Base-by-base conservation (phyloP, 225 moss, liverwort and hornwort genomes). In the Pseudoscleropodium purum region DNA sequence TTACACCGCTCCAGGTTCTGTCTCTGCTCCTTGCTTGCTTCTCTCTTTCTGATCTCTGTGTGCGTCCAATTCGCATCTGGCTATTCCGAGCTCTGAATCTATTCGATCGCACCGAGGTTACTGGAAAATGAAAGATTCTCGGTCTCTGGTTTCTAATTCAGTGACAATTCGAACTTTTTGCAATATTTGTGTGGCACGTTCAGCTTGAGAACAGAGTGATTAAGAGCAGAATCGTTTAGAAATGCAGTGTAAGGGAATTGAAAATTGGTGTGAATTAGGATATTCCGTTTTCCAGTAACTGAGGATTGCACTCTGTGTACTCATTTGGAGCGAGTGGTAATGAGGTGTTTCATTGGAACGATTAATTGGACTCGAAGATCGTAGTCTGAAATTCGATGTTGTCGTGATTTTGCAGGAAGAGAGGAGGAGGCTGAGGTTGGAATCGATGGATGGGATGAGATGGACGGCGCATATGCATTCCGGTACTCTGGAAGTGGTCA, bases 371-470 rank as follows among this genome's bases (percentile, higher is more conserved):
- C 31, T 54, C 61, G n/a, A 56, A 37, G 63, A 25, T 68, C 10
- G 67, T 34, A 63, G 45, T 62, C 29, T 92, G 89, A 87, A 70
- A 72, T 56, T 34, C 24, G 79, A 13, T 49, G 39, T 82, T 87
- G 31, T 85, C 23, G 60, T 59, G 91, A 62, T 91, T 84, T 85
- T 30, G 47, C 88, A 91, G 92, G 89, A 66, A 90, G 87, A 88
- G 90, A 93, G 92, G 97, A 92, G 81, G 97, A 95, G 62, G 31
- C 63, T 26, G 99, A 99, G 91, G 96, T 97, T 82, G 99, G 99
- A 89, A 93, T 95, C 49, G 99, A 99, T 62, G 97, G 97, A n/a
- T 99, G 99, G 99, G 95, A 97, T 87, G 96, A 96, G 90, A 92
- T 96, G 88, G 94, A 94, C 67, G 97, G 96, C 54, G 97, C 97